phyloP scores from a whole-genome alignment of 2,329 filamentous ascomycete species.

The Salinomyces thailandicus region DNA sequence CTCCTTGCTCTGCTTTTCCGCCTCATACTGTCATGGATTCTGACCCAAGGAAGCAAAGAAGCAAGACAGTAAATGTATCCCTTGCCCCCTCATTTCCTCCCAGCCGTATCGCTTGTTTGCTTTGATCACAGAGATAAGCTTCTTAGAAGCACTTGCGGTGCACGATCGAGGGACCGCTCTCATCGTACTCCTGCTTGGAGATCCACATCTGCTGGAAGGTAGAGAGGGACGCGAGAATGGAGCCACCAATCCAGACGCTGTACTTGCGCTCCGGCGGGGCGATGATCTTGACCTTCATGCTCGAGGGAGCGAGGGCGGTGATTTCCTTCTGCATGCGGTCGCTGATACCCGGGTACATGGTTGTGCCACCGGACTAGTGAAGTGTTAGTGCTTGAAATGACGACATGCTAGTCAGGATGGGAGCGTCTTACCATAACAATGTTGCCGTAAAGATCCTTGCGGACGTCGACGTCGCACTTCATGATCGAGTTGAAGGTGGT shows the following conservation, averaged over 20 bases:
- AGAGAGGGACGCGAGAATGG: conserved; percentile 96
- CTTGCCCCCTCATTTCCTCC: no score
- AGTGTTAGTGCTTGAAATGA: background rate
- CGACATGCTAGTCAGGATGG: no score
- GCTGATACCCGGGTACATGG: conserved; percentile 99
- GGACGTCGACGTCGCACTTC: conserved; percentile 99
- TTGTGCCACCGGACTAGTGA: conserved; percentile 92
- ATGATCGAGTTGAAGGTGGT: conserved; percentile 99
- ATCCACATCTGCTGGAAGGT: conserved; percentile 99
- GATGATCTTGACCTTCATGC: conserved; percentile 99
- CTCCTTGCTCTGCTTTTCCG: no score
- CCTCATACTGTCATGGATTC: no score
- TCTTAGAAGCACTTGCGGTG: conserved; percentile 99
- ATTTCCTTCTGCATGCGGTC: conserved; percentile 99
- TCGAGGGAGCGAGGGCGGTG: conserved; percentile 95
- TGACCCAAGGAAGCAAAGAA: no score
- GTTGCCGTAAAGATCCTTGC: conserved; percentile 99
- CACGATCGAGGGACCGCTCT: conserved; percentile 97
- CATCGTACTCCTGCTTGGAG: conserved; percentile 99
- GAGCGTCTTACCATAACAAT: conserved; percentile 86
- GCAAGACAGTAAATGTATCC: no score
- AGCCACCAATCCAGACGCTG: conserved; percentile 99
- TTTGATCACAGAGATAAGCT: no score
- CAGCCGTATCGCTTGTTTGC: no score
- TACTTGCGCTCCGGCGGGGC: conserved; percentile 99